Base-by-base conservation (phyloP, 441 rosid species). In the Melastoma candidum region DNA sequence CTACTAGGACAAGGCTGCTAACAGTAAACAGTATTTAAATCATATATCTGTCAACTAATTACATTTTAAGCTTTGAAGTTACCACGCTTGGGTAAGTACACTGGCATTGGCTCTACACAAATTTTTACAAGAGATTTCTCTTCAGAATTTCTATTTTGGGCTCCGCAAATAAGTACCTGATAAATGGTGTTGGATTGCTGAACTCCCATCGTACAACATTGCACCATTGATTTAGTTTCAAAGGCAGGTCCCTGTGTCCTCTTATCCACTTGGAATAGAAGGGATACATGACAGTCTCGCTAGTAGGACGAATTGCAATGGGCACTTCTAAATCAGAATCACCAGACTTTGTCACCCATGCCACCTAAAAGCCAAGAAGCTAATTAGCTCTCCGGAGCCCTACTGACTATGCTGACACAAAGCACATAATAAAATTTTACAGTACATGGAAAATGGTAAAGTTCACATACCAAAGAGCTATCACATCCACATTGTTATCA, bases 151-250 rank as follows among this genome's bases (percentile, higher is more conserved):
- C 3, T 6, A 29, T 29, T 29, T 29, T 29, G 7, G 36, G 36
- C 3, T 29, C 36, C 60, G 11, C 51, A 29, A 12, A 55, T 26
- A 57, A 49, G 48, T 51, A 93, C 99, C 99, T 81, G 74, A 93
- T 93, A 80, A 93, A 93, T 53, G 99, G 99, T 26, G 99, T 89
- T 10, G 99, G 99, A 68, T 93, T 78, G 81, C 95, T 93, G 68
- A 93, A 93, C 64, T 93, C 99, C 99, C 97, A 89, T 63, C 99
- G 83, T 60, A 93, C 99, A 69, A 93, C 99, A 77, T 93, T 93
- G 79, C 99, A 93, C 99, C 99, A 93, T 61, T 93, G 99, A 58
- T 93, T 93, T 60, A 89, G 96, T 74, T 70, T 89, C 80, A 93
- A 66, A 54, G 99, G 99, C 75, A 93, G 74, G 69, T 93, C 99